Conservation (phyloP, 345 rosid species). For the sweet orange (Citrus sinensis) region DVS_A1.0 CM039167.1:6470001-6470500, state of each 20-base stretch:
- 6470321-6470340: background rate
- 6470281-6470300: background rate
- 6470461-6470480: constrained; percentile 80
- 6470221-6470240: background rate
- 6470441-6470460: constrained; percentile 78
- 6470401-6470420: constrained; percentile 95
- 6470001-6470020: background rate
- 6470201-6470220: background rate
- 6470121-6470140: background rate
- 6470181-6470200: background rate
- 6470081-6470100: too few species aligned
- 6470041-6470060: too few species aligned
- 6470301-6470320: background rate
- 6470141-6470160: background rate
- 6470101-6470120: too few species aligned
- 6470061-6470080: too few species aligned
- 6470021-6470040: too few species aligned
- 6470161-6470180: background rate
- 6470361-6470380: background rate
- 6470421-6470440: constrained; percentile 89
- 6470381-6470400: constrained; percentile 5
- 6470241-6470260: background rate
- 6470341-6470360: background rate
- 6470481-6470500: constrained; percentile 69
- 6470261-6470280: background rate